A percentile compares a stretch with the other conserved stretches of the same genome.
Evolutionary conservation across 2,329 filamentous ascomycete species (phyloP).

Genomic region (Bipolaris oryzae): DNA sequence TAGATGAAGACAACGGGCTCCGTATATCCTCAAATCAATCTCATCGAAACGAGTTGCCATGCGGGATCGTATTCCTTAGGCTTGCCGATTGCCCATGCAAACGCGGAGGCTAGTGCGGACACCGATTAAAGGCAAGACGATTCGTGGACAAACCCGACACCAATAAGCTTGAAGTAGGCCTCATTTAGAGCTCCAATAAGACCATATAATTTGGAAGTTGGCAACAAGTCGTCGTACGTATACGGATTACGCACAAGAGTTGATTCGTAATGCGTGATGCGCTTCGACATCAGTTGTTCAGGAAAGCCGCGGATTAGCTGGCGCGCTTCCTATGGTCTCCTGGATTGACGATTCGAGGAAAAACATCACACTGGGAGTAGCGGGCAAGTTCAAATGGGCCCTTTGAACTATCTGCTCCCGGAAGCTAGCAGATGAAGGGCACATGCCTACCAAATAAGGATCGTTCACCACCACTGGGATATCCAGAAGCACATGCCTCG

Average conservation of each 20-base stretch:
- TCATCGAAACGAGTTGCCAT: constrained; percentile 11
- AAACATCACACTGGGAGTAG: constrained; percentile 8
- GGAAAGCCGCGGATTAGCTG: constrained; percentile 11
- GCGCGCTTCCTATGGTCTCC: constrained; percentile 5
- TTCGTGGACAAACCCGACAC: constrained; percentile 10
- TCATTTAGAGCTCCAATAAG: not conserved
- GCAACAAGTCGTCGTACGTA: constrained; percentile 2
- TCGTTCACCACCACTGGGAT: no score
- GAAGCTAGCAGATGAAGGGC: no score
- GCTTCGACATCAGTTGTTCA: not conserved
- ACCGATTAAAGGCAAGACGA: constrained; percentile 7
- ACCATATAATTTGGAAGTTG: not conserved
- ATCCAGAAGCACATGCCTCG: no score
- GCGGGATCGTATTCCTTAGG: constrained; percentile 7
- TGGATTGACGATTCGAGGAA: constrained; percentile 6
- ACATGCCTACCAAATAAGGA: no score
- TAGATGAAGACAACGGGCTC: constrained; percentile 17
- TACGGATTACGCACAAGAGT: not conserved
- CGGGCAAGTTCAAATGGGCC: constrained; percentile 11
- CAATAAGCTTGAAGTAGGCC: constrained; percentile 6
- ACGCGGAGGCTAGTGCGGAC: constrained; percentile 5
- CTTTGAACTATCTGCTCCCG: no score
- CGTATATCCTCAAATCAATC: constrained; percentile 12
- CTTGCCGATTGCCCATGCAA: constrained; percentile 13
- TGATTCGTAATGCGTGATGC: constrained; percentile 9